Evolutionary conservation across 371 early-diverging fungal genomes (phyloP), one percentile per base, ranked within the genome.

Genomic region (Lichtheimia hyalospora): DNA sequence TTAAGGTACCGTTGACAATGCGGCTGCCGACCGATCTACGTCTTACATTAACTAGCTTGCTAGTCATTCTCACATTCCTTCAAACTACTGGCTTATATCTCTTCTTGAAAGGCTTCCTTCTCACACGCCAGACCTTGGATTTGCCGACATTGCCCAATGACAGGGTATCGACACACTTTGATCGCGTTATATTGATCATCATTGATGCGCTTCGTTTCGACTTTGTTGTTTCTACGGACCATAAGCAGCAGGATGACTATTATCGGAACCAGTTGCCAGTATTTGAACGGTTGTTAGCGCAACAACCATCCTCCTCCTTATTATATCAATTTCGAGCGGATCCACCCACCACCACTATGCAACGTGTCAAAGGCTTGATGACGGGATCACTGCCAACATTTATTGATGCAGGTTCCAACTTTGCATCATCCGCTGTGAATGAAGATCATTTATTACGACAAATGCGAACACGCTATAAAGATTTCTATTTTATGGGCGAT

Each of bases 321-420:
- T 75, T 94, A n/a, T 92, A 86, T 61, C 89, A 92, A 44, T 93
- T 89, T 56, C 81, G 87, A 1, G 95, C 96, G 0, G 98, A 98
- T 71, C 94, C 99, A n/a, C 97, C 99, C 2, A 98, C 97, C 0
- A 96, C 99, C 0, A 97, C 97, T 0, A 81, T 94, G 72, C 97
- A 98, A 74, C 87, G 99, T 3, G 79, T 98, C 60, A 96, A 96
- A 70, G 97, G 92, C 0, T 61, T 98, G 18, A 93, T 89, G 62
- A 94, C 95, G 0, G 96, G 96, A 2, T 86, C 92, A 1, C 69
- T 96, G 23, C 96, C 96, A 0, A 95, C 95, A 1, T 92, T 96
- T 69, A 92, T 97, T 46, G 98, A 98, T 62, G 94, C 93, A 1
- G 95, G 96, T 25, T 80, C 84, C 54, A 98, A 96, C 69, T 98